Evolutionary conservation across 2,329 filamentous ascomycete genomes (phyloP).

Genomic region (Cadophora malorum): DNA sequence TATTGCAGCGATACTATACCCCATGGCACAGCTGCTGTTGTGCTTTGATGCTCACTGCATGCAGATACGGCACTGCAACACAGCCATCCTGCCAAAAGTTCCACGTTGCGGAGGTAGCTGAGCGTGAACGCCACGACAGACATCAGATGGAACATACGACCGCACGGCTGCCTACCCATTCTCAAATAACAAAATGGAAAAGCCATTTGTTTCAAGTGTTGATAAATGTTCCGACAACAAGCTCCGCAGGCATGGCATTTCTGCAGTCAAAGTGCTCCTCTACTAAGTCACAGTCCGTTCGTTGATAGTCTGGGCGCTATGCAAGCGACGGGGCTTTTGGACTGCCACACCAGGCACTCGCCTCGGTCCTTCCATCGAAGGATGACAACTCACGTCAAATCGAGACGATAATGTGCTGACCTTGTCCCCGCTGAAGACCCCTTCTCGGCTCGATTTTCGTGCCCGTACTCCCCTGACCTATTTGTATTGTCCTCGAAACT

Average conservation of each 20-base stretch:
- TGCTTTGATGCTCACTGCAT: conserved; percentile 9
- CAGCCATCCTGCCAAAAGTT: not conserved
- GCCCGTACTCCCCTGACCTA: not conserved
- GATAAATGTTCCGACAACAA: not conserved
- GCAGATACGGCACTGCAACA: not conserved
- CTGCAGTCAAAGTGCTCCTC: not conserved
- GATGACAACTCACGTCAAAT: conserved; percentile 1
- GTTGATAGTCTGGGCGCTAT: not conserved
- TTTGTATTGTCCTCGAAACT: not conserved
- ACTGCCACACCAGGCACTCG: not conserved
- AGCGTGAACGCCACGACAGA: not conserved
- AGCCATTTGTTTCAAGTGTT: conserved; percentile 8
- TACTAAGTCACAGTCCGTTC: not conserved
- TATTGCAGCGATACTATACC: conserved; percentile 4
- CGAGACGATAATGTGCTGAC: not conserved
- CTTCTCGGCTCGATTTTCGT: not conserved
- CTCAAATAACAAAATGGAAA: not conserved
- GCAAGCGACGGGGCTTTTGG: not conserved
- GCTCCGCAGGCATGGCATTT: not conserved
- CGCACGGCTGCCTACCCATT: not conserved
- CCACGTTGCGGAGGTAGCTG: not conserved
- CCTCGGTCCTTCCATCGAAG: not conserved
- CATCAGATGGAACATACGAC: not conserved
- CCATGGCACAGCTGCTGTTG: not conserved
- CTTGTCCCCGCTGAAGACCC: not conserved